A percentile compares a stretch with the other conserved stretches of the same genome.
phyloP scores from a whole-genome alignment of 257 asterid genomes.

The Forsythia suspensa region DNA sequence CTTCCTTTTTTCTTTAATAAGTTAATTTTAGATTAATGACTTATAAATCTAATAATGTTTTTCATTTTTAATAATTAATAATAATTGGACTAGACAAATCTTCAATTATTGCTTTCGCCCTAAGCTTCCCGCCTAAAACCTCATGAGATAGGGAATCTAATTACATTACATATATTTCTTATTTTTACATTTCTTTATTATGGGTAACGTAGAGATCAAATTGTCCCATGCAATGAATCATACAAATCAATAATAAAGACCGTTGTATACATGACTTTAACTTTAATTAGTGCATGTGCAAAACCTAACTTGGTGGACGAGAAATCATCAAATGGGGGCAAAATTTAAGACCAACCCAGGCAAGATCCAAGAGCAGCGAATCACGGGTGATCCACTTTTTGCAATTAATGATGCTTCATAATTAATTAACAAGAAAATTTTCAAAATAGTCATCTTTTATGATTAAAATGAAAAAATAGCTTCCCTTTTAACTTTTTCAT shows the following conservation, averaged over 20 bases:
- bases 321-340: background rate
- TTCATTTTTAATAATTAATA: too few species aligned
- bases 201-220: background rate
- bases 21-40: too few species aligned
- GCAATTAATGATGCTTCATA: background rate
- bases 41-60: too few species aligned
- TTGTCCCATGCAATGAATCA: background rate
- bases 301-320: background rate
- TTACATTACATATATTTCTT: background rate
- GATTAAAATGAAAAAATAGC: background rate
- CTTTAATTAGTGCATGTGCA: background rate
- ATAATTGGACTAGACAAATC: background rate
- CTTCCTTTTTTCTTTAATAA: too few species aligned
- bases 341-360: background rate
- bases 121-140: background rate
- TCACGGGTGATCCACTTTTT: background rate
- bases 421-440: background rate
- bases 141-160: background rate
- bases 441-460: background rate
- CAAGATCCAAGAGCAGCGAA: background rate
- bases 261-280: too few species aligned
- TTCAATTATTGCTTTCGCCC: background rate
- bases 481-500: background rate
- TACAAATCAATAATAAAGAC: background rate
- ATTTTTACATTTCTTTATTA: background rate